Conservation (phyloP, 345 rosid genomes). For the Viola odorata region DNA sequence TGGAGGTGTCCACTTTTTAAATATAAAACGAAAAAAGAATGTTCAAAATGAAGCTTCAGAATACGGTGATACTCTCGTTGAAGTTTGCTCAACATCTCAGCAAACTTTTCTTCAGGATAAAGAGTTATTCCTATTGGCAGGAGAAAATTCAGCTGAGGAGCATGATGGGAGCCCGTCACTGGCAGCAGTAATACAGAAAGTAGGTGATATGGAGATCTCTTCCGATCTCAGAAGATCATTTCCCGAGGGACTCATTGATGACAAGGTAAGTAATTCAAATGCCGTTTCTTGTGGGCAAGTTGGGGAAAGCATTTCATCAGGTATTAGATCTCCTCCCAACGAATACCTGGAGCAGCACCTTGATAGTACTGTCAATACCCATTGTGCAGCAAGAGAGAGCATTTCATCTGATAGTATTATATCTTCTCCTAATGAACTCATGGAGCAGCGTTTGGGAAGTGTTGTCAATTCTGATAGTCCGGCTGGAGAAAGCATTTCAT, state of each 20-base stretch:
- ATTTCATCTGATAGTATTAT: no score
- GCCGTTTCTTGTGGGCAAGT: constrained; percentile 12
- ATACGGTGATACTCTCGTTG: not conserved
- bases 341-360: no score
- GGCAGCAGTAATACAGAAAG: no score
- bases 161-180: no score
- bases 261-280: constrained; percentile 9
- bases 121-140: constrained; percentile 15
- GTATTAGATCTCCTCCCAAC: no score
- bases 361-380: no score
- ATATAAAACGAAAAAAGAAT: not conserved
- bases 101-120: constrained; percentile 19
- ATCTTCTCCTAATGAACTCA: no score
- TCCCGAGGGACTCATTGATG: not conserved
- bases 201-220: constrained; percentile 4
- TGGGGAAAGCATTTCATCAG: constrained; percentile 12
- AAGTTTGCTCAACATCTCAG: constrained; percentile 2
- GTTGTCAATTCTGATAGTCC: no score
- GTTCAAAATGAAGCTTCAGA: not conserved
- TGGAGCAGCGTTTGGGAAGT: no score
- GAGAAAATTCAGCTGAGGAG: constrained; percentile 17
- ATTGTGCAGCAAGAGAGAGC: no score
- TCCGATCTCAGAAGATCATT: constrained; percentile 13
- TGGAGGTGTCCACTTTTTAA: not conserved
- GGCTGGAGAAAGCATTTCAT: no score